These are phyloP conservation scores for Multifurca ochricompacta DNA, from an alignment of 768 basidiomycete species.

Conservation along the genomic window DNA sequence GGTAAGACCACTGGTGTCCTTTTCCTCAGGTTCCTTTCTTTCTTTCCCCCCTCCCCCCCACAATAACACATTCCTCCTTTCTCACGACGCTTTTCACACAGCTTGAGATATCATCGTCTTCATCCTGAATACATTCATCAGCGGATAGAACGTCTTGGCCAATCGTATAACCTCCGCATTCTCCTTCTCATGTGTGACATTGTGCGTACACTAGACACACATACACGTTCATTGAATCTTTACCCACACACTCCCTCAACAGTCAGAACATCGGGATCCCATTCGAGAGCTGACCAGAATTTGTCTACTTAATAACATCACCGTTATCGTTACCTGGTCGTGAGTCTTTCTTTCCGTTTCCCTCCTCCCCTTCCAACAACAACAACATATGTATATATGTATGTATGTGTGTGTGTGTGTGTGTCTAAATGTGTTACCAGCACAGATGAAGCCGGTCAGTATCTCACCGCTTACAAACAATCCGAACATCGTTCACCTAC, in stretches of 20 bases:
- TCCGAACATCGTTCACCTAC: constrained; percentile 92
- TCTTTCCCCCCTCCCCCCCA: background rate
- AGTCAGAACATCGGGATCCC: constrained; percentile 88
- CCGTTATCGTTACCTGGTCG: constrained; percentile 90
- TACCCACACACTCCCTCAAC: background rate
- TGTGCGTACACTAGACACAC: too few relatives aligned
- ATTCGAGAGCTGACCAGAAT: constrained; percentile 92
- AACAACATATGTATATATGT: too few relatives aligned
- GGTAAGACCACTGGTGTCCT: constrained; percentile 89
- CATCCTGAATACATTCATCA: constrained; percentile 96
- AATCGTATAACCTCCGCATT: constrained; percentile 74
- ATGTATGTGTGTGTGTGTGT: too few relatives aligned
- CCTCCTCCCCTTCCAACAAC: background rate
- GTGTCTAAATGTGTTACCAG: too few relatives aligned
- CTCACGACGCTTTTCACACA: too few relatives aligned
- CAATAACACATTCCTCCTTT: too few relatives aligned
- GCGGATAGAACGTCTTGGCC: constrained; percentile 81
- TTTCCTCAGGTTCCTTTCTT: constrained; percentile 65
- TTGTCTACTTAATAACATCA: constrained; percentile 88
- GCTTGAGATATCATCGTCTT: constrained; percentile 88
- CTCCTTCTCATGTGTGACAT: constrained; percentile 88
- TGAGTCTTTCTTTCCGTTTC: too few relatives aligned
- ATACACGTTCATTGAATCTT: too few relatives aligned
- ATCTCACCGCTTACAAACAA: constrained; percentile 85
- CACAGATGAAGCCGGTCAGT: constrained; percentile 85